These are phyloP conservation scores for Cryphonectria japonica DNA, from an alignment of 2,329 filamentous ascomycete species.

Conservation along the genomic window DNA sequence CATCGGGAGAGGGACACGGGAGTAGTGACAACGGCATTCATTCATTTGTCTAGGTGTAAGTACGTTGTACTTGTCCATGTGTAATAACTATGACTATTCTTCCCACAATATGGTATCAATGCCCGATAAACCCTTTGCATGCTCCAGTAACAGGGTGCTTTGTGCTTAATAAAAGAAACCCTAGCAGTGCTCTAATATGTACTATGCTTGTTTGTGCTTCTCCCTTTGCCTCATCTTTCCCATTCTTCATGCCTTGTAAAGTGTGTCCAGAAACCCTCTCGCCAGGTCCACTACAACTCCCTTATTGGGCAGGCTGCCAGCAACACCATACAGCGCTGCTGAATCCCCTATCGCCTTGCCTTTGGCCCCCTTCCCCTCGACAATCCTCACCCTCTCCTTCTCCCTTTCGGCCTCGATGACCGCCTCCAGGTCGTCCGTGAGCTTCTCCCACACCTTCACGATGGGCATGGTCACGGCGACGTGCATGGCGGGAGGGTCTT, in stretches of 20 bases:
- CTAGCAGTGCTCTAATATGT: neutral
- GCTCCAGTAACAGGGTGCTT: neutral
- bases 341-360: conserved; percentile 76
- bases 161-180: neutral
- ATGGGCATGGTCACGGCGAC: conserved; percentile 91
- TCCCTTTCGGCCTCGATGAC: conserved; percentile 75
- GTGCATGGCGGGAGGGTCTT: conserved; percentile 90
- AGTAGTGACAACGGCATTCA: neutral
- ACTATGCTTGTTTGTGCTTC: neutral
- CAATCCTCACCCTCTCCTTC: conserved; percentile 73
- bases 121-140: neutral
- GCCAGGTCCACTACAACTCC: conserved; percentile 90
- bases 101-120: neutral
- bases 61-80: neutral
- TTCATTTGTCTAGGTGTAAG: neutral
- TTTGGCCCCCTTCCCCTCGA: conserved; percentile 68
- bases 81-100: neutral
- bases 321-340: conserved; percentile 91
- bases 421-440: conserved; percentile 73
- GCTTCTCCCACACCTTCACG: conserved; percentile 75
- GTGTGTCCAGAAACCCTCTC: conserved; percentile 85
- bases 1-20: neutral
- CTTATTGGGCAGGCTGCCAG: conserved; percentile 93
- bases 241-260: conserved; percentile 78
- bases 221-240: neutral